Conservation (phyloP, 768 basidiomycete genomes). For the Phaeotremella fagi region DNA sequence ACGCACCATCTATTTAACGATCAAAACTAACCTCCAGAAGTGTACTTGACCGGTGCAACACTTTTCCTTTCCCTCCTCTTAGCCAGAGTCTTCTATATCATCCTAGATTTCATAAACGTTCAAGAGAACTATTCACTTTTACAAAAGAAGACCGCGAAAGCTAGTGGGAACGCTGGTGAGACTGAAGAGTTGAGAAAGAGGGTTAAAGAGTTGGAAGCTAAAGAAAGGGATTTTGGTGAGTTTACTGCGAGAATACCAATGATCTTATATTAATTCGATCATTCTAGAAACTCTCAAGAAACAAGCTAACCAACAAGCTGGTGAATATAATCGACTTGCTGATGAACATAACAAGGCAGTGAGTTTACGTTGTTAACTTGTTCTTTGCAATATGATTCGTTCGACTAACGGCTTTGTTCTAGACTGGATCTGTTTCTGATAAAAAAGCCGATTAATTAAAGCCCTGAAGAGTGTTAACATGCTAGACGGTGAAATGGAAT, state of each 20-base stretch:
- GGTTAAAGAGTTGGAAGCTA: conserved; percentile 65
- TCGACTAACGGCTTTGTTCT: background rate
- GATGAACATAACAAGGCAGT: conserved; percentile 65
- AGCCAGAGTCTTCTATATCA: conserved; percentile 85
- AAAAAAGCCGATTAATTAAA: conserved; percentile 74
- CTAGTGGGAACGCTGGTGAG: conserved; percentile 34
- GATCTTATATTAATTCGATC: background rate
- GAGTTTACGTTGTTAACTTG: conserved; percentile 7
- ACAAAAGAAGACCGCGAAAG: conserved; percentile 53
- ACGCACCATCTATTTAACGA: too few relatives aligned
- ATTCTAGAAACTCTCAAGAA: conserved; percentile 68
- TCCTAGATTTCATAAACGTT: conserved; percentile 81
- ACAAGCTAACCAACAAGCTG: conserved; percentile 71
- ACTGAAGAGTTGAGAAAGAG: conserved; percentile 55
- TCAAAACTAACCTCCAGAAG: conserved; percentile 9
- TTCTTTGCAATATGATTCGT: background rate
- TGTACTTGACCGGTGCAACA: conserved; percentile 72
- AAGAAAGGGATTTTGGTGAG: conserved; percentile 64
- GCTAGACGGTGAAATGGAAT: conserved; percentile 10
- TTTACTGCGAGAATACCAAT: background rate
- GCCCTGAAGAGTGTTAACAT: too few relatives aligned
- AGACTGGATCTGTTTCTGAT: conserved; percentile 58
- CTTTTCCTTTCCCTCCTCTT: conserved; percentile 94
- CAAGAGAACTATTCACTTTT: conserved; percentile 83
- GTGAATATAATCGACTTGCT: conserved; percentile 76